A percentile compares a stretch with the other conserved stretches of the same genome.
Evolutionary conservation across 345 rosid genomes (phyloP).

Genomic region (Jatropha curcas): DNA sequence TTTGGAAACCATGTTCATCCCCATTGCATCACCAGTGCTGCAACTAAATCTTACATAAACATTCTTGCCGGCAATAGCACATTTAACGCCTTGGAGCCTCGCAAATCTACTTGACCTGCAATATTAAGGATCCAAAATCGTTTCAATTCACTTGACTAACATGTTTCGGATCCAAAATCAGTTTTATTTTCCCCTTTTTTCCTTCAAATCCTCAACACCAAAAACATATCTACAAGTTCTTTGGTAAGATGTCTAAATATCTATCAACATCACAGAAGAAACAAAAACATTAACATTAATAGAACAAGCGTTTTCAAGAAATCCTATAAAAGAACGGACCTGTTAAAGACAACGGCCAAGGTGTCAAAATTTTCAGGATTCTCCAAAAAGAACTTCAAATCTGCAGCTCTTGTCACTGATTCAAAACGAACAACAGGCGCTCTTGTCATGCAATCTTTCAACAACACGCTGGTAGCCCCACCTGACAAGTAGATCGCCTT

Average conservation of each 20-base stretch:
- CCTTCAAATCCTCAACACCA: not conserved
- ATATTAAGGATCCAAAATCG: not conserved
- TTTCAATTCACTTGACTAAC: not conserved
- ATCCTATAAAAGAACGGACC: conserved; percentile 27
- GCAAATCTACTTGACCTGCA: conserved; percentile 85
- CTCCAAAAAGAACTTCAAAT: conserved; percentile 80
- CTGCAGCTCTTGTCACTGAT: conserved; percentile 59
- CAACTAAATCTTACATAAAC: conserved; percentile 72
- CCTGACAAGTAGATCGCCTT: conserved; percentile 76
- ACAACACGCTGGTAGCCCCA: conserved; percentile 61
- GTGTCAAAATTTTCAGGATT: conserved; percentile 65
- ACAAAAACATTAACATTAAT: not conserved
- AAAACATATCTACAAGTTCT: no score
- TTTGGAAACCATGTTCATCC: conserved; percentile 96
- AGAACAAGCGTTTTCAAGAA: not conserved
- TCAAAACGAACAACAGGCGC: conserved; percentile 79
- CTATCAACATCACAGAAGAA: not conserved
- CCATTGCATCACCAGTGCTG: conserved; percentile 95
- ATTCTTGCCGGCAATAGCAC: conserved; percentile 83
- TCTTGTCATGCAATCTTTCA: conserved; percentile 80
- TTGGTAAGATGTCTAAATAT: not conserved
- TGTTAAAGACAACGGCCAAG: conserved; percentile 69
- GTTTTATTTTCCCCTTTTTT: not conserved
- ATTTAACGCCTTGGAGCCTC: conserved; percentile 57
- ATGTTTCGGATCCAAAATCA: no score